Base-by-base conservation (phyloP, 2,329 filamentous ascomycete species). In the Sclerotinia subarctica region DNA sequence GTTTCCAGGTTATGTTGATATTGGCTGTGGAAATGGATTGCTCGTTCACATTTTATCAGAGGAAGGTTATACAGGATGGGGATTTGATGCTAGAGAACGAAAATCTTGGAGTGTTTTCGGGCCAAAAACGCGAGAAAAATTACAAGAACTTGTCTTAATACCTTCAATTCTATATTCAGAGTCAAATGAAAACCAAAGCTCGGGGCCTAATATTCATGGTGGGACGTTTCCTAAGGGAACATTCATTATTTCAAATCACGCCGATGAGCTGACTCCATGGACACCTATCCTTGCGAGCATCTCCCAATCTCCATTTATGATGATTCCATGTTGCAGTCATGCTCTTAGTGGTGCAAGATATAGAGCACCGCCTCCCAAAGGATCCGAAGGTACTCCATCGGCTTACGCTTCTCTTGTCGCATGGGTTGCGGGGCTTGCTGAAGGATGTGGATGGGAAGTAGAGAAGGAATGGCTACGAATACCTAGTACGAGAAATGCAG, bases 161-260 rank as follows among this genome's bases (percentile, higher is more conserved):
- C 90, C 90, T 0, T 73, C 74, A 15, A 74, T 78, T 19, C 67
- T 77, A 64, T 71, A 68, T 64, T 26, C 29, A 35, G 58, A 44
- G 3, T 32, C 52, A 24, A 64, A 72, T 63, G 62, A 65, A 26
- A 67, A 38, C n/a, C 42, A 42, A 64, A 19, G n/a, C 17, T 21
- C 83, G 32, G 54, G 62, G 47, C 46, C 70, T 29, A 74, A 78
- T 82, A 78, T 79, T 70, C 84, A 86, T 72, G 76, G 82, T 70
- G 95, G 94, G 47, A 75, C 83, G 13, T 97, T 98, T 75, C 83
- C 87, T 0, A 77, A 79, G 21, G 87, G 88, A 38, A 96, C 93
- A 0, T 99, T 99, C 78, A 93, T 99, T 74, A 90, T 99, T 71
- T 96, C 93, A 60, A 99, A 99, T 76, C 95, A 99, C 78, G 94